Conservation (phyloP, 2,329 filamentous ascomycete species). For the Teratosphaeria viscida region DNA sequence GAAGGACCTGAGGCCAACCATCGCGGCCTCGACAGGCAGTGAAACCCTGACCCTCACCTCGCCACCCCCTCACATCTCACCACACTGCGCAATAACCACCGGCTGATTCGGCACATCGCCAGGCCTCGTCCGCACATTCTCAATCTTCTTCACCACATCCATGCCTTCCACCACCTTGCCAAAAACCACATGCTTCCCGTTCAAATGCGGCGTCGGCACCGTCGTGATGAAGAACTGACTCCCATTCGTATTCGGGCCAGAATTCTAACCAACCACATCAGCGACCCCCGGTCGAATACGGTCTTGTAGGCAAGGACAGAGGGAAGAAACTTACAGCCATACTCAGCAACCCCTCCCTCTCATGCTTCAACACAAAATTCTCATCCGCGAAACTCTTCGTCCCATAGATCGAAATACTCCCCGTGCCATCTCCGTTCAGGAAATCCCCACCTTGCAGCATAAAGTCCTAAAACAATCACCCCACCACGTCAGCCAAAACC, state of each 20-base stretch:
- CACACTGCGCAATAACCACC: slow-evolving; percentile 74
- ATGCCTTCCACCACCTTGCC: slow-evolving; percentile 82
- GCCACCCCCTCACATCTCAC: slow-evolving; percentile 62
- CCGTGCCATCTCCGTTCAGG: slow-evolving; percentile 83
- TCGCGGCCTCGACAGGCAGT: neutral
- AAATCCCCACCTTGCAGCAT: slow-evolving; percentile 99
- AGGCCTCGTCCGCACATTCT: slow-evolving; percentile 73
- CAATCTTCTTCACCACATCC: slow-evolving; percentile 85
- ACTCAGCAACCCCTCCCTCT: slow-evolving; percentile 67
- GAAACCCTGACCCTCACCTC: neutral
- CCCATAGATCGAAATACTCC: slow-evolving; percentile 77
- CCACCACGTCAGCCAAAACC: no score
- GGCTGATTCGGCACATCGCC: slow-evolving; percentile 79
- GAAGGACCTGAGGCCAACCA: neutral
- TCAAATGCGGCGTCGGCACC: slow-evolving; percentile 72
- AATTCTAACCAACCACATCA: slow-evolving; percentile 50
- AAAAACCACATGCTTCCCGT: slow-evolving; percentile 92
- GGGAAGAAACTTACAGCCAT: slow-evolving; percentile 63
- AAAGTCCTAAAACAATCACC: slow-evolving; percentile 47
- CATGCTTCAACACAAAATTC: slow-evolving; percentile 74
- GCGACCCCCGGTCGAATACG: neutral
- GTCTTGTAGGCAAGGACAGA: neutral
- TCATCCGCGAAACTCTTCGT: slow-evolving; percentile 79
- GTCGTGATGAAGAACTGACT: slow-evolving; percentile 98
- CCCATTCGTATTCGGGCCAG: slow-evolving; percentile 84